Conservation (phyloP, 2,329 filamentous ascomycete genomes). For the Arthrobotrys pseudoclavata region DNA sequence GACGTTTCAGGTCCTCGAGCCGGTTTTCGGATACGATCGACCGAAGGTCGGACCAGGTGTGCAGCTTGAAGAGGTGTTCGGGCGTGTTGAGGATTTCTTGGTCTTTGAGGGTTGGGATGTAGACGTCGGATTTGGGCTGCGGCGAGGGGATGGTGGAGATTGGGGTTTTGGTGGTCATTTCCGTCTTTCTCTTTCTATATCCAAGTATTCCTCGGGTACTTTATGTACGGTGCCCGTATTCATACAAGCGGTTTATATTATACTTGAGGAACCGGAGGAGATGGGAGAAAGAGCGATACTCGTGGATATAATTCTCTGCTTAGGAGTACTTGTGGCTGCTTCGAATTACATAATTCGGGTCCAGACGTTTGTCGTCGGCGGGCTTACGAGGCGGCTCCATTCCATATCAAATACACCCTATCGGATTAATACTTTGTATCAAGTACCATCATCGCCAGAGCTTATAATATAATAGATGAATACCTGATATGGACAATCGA, state of each 20-base stretch:
- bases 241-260: no score
- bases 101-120: constrained; percentile 63
- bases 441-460: no score
- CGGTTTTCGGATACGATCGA: constrained; percentile 71
- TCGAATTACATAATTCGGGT: background rate
- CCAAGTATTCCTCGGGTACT: no score
- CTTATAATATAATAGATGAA: no score
- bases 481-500: no score
- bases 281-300: background rate
- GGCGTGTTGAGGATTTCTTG: constrained; percentile 64
- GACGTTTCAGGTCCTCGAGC: constrained; percentile 81
- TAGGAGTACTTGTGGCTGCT: background rate
- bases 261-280: background rate
- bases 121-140: constrained; percentile 59
- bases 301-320: background rate
- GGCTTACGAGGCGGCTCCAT: background rate
- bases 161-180: constrained; percentile 20
- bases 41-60: constrained; percentile 79
- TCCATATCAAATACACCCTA: no score
- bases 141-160: constrained; percentile 14
- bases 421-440: no score
- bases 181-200: background rate
- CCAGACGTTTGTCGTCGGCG: background rate
- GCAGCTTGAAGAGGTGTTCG: constrained; percentile 75
- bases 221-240: no score